Evolutionary conservation across 805 yeast genomes (phyloP).

Genomic region (Sporopachydermia lactativora): DNA sequence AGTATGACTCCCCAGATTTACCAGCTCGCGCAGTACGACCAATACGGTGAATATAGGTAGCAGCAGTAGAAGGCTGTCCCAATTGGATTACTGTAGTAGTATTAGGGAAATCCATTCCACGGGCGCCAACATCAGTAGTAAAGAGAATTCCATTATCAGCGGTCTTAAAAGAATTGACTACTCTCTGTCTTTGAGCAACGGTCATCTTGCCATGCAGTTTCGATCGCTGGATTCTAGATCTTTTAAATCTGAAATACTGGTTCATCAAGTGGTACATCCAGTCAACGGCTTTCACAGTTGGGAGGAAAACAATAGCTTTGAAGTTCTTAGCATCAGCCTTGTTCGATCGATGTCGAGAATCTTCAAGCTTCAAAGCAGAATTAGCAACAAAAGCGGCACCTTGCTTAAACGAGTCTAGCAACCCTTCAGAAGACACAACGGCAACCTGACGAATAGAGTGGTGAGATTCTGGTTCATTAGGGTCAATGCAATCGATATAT

Average conservation of each 20-base stretch:
- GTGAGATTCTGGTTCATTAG: conserved; percentile 52
- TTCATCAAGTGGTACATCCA: conserved; percentile 33
- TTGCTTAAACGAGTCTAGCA: conserved; percentile 12
- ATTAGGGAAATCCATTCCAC: conserved; percentile 91
- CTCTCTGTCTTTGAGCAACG: conserved; percentile 51
- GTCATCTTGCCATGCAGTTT: conserved; percentile 61
- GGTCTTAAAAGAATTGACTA: conserved; percentile 39
- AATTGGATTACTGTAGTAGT: conserved; percentile 78
- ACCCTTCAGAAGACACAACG: conserved; percentile 28
- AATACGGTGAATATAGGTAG: conserved; percentile 84
- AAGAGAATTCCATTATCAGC: conserved; percentile 43
- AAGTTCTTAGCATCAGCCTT: conserved; percentile 24
- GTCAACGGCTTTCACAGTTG: conserved; percentile 60
- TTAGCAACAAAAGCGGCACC: neutral
- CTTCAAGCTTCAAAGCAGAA: neutral
- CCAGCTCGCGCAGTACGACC: conserved; percentile 97
- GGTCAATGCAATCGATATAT: conserved; percentile 51
- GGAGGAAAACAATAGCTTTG: conserved; percentile 74
- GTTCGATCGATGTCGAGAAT: neutral
- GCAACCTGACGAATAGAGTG: conserved; percentile 50
- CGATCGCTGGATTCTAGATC: conserved; percentile 3
- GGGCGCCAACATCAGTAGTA: conserved; percentile 87
- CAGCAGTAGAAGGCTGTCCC: conserved; percentile 56
- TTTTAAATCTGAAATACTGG: conserved; percentile 3
- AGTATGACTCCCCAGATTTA: conserved; percentile 52